Evolutionary conservation across 1,284 basidiomycete species (phyloP).

Genomic region (Irpex sp.): DNA sequence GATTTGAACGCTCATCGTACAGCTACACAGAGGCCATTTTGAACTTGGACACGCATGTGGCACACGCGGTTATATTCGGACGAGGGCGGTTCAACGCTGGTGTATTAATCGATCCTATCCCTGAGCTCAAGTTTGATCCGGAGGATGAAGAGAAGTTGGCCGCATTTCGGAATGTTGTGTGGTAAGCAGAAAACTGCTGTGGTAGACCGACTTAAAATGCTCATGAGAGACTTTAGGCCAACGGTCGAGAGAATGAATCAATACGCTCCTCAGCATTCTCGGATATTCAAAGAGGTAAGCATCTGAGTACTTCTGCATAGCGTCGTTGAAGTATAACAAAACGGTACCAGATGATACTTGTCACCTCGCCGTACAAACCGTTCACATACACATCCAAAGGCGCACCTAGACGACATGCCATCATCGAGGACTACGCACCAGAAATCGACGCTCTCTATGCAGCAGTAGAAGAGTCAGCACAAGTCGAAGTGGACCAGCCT

Average conservation of each 20-base stretch:
- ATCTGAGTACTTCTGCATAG: not conserved
- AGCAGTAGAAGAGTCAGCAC: slow-evolving; percentile 20
- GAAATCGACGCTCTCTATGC: slow-evolving; percentile 30
- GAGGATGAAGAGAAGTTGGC: slow-evolving; percentile 20
- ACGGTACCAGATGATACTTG: slow-evolving; percentile 26
- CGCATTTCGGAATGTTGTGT: slow-evolving; percentile 26
- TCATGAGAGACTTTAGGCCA: slow-evolving; percentile 21
- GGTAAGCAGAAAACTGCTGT: slow-evolving; percentile 14
- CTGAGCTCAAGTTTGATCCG: slow-evolving; percentile 23
- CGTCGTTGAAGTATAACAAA: not conserved
- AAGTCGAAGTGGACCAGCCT: slow-evolving; percentile 13
- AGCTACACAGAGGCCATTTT: slow-evolving; percentile 26
- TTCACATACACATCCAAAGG: slow-evolving; percentile 31
- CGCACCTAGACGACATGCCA: slow-evolving; percentile 21
- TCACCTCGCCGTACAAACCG: slow-evolving; percentile 23
- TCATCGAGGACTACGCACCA: slow-evolving; percentile 22
- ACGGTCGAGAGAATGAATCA: slow-evolving; percentile 32
- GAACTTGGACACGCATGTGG: slow-evolving; percentile 28
- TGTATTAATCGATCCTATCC: slow-evolving; percentile 31
- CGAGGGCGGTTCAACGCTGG: slow-evolving; percentile 32
- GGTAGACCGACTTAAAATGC: not conserved
- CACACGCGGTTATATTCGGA: slow-evolving; percentile 32
- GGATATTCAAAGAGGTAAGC: slow-evolving; percentile 33
- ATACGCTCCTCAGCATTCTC: slow-evolving; percentile 33
- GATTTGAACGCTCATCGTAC: not conserved